Percentiles rank a stretch among this genome's conserved stretches.
Evolutionary conservation across 164 flowering plant species (phyloP).

Genomic region (Umbellularia californica): DNA sequence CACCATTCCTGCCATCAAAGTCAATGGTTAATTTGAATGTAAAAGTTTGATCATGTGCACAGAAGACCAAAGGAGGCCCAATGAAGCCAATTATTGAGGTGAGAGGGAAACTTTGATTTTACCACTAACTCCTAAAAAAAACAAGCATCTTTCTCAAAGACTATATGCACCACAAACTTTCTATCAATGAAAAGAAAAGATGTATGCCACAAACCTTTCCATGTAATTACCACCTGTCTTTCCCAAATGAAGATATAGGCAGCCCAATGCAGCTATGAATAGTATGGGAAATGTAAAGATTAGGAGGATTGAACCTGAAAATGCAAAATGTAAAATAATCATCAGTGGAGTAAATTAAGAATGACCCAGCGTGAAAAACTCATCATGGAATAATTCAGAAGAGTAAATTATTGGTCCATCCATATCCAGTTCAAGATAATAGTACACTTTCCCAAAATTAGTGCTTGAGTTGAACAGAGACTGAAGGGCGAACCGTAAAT

Average conservation of each 20-base stretch:
- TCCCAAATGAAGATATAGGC: conserved; percentile 59
- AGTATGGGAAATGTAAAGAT: conserved; percentile 53
- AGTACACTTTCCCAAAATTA: not conserved
- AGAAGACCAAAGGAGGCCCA: not conserved
- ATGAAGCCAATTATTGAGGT: too few relatives aligned
- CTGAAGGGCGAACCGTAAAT: too few relatives aligned
- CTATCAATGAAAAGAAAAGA: not conserved
- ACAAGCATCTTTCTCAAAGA: not conserved
- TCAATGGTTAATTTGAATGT: not conserved
- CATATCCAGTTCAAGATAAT: not conserved
- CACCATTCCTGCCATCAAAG: not conserved
- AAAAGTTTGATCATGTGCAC: not conserved
- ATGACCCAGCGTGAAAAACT: not conserved
- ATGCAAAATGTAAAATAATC: not conserved
- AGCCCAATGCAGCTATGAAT: conserved; percentile 47
- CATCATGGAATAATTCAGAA: not conserved
- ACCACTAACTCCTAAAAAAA: not conserved
- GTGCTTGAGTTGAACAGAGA: too few relatives aligned
- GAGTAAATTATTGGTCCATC: not conserved
- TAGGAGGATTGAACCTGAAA: conserved; percentile 35
- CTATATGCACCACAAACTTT: not conserved
- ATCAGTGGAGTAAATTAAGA: not conserved
- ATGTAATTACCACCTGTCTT: conserved; percentile 18
- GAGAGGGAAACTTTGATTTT: not conserved
- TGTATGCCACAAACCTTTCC: not conserved